Evolutionary conservation across 2,329 filamentous ascomycete species (phyloP).

Genomic region (Raffaelea arxii): DNA sequence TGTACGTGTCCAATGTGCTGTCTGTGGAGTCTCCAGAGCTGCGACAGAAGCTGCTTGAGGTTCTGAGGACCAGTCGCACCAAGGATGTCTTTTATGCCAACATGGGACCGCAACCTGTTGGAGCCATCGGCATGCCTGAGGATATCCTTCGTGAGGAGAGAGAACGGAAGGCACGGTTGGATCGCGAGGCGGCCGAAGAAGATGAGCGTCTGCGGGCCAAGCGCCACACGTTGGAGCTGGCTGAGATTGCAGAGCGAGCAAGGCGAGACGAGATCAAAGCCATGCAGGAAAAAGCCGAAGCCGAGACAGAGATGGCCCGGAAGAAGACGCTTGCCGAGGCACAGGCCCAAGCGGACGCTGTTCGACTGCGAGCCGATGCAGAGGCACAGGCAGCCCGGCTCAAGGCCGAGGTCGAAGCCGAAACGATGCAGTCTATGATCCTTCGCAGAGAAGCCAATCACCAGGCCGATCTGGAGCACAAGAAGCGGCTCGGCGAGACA

Average conservation of each 20-base stretch:
- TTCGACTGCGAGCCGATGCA: neutral
- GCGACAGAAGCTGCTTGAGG: constrained; percentile 31
- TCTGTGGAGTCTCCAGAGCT: constrained; percentile 17
- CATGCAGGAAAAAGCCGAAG: constrained; percentile 32
- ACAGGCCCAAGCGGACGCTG: constrained; percentile 1
- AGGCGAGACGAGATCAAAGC: constrained; percentile 35
- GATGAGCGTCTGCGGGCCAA: constrained; percentile 40
- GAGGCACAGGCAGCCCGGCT: neutral
- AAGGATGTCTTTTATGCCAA: constrained; percentile 45
- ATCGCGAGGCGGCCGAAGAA: constrained; percentile 33
- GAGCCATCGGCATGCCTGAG: constrained; percentile 40
- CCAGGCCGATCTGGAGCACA: constrained; percentile 33
- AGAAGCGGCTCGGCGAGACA: constrained; percentile 33
- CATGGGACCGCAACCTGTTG: constrained; percentile 42
- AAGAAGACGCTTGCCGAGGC: constrained; percentile 4
- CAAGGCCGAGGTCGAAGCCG: constrained; percentile 1
- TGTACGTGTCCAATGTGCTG: constrained; percentile 45
- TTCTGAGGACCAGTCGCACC: constrained; percentile 43
- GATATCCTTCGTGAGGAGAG: constrained; percentile 41
- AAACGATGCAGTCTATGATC: constrained; percentile 3
- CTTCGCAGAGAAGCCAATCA: constrained; percentile 24
- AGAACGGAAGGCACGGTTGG: constrained; percentile 35
- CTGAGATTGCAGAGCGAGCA: constrained; percentile 33
- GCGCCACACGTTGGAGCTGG: constrained; percentile 40
- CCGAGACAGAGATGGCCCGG: constrained; percentile 33